Base-by-base conservation (phyloP, 2,329 filamentous ascomycete genomes). In the Fusarium nelsonii region DNA sequence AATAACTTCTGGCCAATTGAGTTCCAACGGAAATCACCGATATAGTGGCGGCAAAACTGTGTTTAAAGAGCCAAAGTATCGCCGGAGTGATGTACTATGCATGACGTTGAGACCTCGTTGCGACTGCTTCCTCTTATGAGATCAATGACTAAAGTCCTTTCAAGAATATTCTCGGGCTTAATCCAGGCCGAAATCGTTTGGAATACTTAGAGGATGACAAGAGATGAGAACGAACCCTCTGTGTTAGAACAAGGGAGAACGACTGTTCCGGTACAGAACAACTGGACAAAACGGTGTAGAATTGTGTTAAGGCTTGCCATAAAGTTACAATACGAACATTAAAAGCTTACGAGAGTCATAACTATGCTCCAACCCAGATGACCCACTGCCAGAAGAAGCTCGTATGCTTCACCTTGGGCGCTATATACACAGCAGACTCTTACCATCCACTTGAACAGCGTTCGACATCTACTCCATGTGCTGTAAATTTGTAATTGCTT, bases 1-100 rank as follows among this genome's bases (percentile, higher is more conserved):
- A 20, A 20, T 14, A 10, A 6, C 5, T 7, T 30, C 16, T 23
- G n/a, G 2, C 6, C 16, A 46, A 53, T 41, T 37, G 10, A 46
- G 4, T 20, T 23, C 7, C 4, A 40, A 30, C 53, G 53, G 55
- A 23, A 18, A 15, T 16, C 11, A 18, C 62, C 62, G 53, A 60
- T 26, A 10, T 11, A 30, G 8, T 28, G 45, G 23, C 32, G 20
- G 18, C 20, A 14, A 43, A 20, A 6, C 33, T 15, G 26, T 16
- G 15, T 9, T 16, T 41, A 4, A 8, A 28, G 40, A 18, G 30
- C 30, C 32, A 55, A 36, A 55, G 32, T 50, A 50, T 28, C 14
- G 23, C 32, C 3, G 51, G n/a, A 23, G 51, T 10, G 18, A 55
- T 12, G 41, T 10, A 48, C 6, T 4, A 55, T 11, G 15, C 7